Evolutionary conservation across 225 moss, liverwort and hornwort species (phyloP).

Genomic region (Takakia lepidozioides): DNA sequence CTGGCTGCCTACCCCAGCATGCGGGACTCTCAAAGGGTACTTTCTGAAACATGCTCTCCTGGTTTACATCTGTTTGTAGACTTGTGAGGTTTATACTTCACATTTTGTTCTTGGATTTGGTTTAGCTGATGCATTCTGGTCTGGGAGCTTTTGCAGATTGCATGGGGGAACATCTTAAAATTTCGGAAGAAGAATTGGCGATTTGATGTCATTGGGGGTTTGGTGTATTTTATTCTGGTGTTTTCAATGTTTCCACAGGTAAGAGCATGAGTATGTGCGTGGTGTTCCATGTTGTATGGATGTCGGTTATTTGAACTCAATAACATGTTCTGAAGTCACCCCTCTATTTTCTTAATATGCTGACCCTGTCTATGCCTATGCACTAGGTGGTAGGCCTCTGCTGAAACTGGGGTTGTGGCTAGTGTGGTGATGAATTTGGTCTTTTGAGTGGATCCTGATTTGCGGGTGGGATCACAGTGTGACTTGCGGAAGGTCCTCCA

Average conservation of each 20-base stretch:
- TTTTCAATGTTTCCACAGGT: constrained; percentile 99
- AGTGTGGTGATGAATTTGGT: too few relatives aligned
- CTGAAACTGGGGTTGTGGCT: too few relatives aligned
- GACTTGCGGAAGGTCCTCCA: constrained; percentile 70
- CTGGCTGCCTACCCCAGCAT: constrained; percentile 73
- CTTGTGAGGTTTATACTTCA: background rate
- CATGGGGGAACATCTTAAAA: constrained; percentile 89
- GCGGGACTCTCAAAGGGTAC: constrained; percentile 75
- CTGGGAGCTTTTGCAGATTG: constrained; percentile 46
- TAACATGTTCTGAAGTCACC: too few relatives aligned
- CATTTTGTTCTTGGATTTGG: background rate
- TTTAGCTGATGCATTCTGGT: background rate
- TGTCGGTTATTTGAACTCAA: too few relatives aligned
- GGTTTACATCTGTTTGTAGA: background rate
- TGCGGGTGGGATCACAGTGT: too few relatives aligned
- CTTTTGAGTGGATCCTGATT: too few relatives aligned
- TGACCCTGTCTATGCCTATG: too few relatives aligned
- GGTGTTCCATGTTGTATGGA: too few relatives aligned
- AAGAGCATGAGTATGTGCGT: too few relatives aligned
- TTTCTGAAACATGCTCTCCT: background rate
- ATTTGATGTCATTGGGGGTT: constrained; percentile 95
- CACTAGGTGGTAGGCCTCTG: too few relatives aligned
- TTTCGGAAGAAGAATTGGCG: constrained; percentile 99
- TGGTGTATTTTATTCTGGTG: constrained; percentile 86
- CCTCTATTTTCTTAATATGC: too few relatives aligned